phyloP scores from a whole-genome alignment of 371 early-diverging fungal species.

The Actinomortierella wolfii region DNA sequence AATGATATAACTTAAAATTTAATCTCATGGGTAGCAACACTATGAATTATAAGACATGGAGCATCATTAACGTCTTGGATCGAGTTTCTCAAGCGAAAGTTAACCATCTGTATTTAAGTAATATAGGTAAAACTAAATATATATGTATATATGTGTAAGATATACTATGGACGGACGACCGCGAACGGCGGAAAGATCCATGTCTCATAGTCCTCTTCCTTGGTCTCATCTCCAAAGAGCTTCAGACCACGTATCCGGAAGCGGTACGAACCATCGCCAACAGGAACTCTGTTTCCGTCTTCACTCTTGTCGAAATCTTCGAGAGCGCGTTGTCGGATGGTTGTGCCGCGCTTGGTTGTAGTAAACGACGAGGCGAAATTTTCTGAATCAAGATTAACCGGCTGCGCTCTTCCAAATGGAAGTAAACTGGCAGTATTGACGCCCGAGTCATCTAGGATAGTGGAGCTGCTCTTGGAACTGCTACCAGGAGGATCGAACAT shows the following conservation, averaged over 20 bases:
- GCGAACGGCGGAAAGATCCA: constrained; percentile 25
- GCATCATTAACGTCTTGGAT: too few species aligned
- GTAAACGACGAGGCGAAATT: too few species aligned
- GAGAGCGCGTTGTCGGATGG: too few species aligned
- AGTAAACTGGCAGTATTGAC: background rate
- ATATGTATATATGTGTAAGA: background rate
- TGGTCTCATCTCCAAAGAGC: constrained; percentile 18
- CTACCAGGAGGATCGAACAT: constrained; percentile 7
- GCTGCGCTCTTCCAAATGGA: too few species aligned
- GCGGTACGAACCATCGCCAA: background rate
- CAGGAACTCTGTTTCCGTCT: background rate
- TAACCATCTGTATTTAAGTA: too few species aligned
- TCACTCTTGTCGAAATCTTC: background rate
- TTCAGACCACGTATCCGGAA: constrained; percentile 20
- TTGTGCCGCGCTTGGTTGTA: background rate
- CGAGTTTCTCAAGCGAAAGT: too few species aligned
- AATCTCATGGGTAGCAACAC: too few species aligned
- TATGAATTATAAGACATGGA: too few species aligned
- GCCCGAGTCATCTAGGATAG: constrained; percentile 19
- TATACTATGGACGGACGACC: constrained; percentile 6
- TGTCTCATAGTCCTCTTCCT: constrained; percentile 23
- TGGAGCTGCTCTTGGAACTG: background rate
- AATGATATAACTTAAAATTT: too few species aligned
- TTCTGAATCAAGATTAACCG: background rate
- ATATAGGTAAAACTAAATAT: background rate